Conservation (phyloP, 1,284 basidiomycete species). For the Neotropicomus parvogracilis region DNA sequence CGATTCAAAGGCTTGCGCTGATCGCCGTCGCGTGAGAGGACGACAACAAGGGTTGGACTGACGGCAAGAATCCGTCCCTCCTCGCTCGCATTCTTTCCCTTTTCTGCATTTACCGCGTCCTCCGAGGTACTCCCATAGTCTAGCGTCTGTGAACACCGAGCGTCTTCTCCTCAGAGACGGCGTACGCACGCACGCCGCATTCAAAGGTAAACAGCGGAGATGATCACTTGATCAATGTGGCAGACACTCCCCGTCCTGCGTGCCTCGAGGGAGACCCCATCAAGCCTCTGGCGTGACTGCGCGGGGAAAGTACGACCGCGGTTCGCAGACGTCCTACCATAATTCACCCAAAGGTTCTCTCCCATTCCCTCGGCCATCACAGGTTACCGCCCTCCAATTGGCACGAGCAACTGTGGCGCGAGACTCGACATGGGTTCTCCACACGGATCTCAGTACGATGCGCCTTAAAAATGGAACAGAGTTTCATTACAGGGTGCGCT, state of each 20-base stretch:
- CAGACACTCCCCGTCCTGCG: not conserved
- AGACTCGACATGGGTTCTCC: not conserved
- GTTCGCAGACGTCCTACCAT: no score
- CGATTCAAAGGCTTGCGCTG: not conserved
- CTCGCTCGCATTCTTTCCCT: constrained; percentile 13
- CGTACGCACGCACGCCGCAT: not conserved
- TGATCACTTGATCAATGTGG: constrained; percentile 13
- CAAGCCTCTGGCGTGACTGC: no score
- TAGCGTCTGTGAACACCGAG: no score
- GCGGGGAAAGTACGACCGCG: no score
- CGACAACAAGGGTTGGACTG: constrained; percentile 16
- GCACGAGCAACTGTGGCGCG: constrained; percentile 7
- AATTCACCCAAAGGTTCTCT: no score
- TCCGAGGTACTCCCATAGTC: no score
- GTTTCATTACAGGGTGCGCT: constrained; percentile 13
- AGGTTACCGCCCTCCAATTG: no score
- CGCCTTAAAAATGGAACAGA: constrained; percentile 20
- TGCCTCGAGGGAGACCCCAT: constrained; percentile 16
- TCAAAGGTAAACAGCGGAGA: constrained; percentile 15
- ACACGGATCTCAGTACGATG: constrained; percentile 9
- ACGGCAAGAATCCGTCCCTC: constrained; percentile 10
- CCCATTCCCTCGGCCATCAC: no score
- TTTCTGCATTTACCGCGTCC: constrained; percentile 4
- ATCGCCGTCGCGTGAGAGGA: constrained; percentile 30
- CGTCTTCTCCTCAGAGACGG: not conserved